These are phyloP conservation scores for Periconia macrospinosa DNA, from an alignment of 2,329 filamentous ascomycete genomes.

Conservation along the genomic window DNA sequence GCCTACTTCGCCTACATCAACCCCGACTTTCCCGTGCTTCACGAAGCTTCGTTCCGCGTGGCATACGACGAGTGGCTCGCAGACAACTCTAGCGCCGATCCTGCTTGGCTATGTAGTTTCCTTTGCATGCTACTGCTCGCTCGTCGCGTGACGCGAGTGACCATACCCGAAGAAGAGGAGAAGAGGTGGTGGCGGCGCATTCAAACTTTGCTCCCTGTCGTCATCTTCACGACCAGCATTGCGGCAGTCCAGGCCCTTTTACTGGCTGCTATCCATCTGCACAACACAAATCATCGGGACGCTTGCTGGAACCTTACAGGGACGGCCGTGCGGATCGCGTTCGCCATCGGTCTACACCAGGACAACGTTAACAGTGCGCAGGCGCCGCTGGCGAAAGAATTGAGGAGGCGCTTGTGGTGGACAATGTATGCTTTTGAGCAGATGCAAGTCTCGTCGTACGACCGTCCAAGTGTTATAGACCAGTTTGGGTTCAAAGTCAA, in stretches of 20 bases:
- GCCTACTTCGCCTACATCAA: constrained; percentile 49
- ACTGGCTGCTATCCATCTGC: constrained; percentile 48
- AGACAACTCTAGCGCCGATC: constrained; percentile 37
- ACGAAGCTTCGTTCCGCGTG: constrained; percentile 48
- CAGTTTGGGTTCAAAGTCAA: constrained; percentile 38
- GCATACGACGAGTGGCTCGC: constrained; percentile 42
- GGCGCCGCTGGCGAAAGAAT: constrained; percentile 44
- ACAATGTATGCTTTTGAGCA: constrained; percentile 53
- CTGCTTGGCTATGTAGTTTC: constrained; percentile 47
- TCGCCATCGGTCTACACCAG: constrained; percentile 49
- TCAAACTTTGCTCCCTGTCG: constrained; percentile 45
- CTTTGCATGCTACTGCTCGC: constrained; percentile 47
- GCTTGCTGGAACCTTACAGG: constrained; percentile 50
- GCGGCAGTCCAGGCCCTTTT: constrained; percentile 47
- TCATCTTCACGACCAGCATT: constrained; percentile 48
- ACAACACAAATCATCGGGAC: constrained; percentile 51
- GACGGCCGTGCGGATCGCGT: constrained; percentile 47
- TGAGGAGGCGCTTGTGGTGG: constrained; percentile 59
- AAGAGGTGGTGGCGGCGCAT: constrained; percentile 47
- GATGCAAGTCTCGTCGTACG: constrained; percentile 48
- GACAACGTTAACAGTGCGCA: constrained; percentile 41
- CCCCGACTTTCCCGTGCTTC: constrained; percentile 47
- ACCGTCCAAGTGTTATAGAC: constrained; percentile 49
- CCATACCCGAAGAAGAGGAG: constrained; percentile 42
- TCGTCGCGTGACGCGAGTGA: constrained; percentile 37